Base-by-base conservation (phyloP, 306 rosid species). In the Castanea sativa region DNA sequence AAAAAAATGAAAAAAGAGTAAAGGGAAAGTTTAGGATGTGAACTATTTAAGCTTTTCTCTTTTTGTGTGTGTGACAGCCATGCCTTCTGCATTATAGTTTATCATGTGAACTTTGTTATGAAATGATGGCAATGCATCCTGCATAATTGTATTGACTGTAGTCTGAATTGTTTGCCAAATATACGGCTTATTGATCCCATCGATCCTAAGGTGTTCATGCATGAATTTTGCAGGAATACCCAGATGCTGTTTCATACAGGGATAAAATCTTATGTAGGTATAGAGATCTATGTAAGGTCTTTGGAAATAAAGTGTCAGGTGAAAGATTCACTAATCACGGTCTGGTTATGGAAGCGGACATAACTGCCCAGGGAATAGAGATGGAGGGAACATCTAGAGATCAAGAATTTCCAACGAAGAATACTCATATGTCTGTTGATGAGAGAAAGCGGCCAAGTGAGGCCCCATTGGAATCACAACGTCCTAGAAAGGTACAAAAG, bases 191-290 rank as follows among this genome's bases (percentile, higher is more conserved):
- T 41, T 72, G 73, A 71, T 80, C 38, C 57, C 59, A 15, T 43
- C 35, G 25, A 56, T 49, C 68, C 53, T 64, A 55, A 74, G 49
- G 35, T 72, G 49, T 49, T 77, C 7, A 59, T 76, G 72, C 80
- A 61, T 84, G 76, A 67, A 78, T 58, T 79, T 84, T 86, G 88
- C 88, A 90, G 97, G 97, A 88, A 65, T 82, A 75, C 69, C 94
- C 91, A 1, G 89, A 85, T 77, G 89, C 87, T 75, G 58, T 84
- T 65, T 81, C 75, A 43, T 92, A 90, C 59, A 88, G 79, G 79
- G 86, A 77, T 79, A 87, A 82, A 43, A 74, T 80, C 76, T 76
- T 90, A 20, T 76, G 77, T 59, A 38, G 74, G 73, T 88, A 84
- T 68, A 57, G 69, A 41, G 87, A 87, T 74, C 76, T 92, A 71